These are phyloP conservation scores for Thymus quinquecostatus DNA, from an alignment of 257 asterid genomes.

Conservation along the genomic window DNA sequence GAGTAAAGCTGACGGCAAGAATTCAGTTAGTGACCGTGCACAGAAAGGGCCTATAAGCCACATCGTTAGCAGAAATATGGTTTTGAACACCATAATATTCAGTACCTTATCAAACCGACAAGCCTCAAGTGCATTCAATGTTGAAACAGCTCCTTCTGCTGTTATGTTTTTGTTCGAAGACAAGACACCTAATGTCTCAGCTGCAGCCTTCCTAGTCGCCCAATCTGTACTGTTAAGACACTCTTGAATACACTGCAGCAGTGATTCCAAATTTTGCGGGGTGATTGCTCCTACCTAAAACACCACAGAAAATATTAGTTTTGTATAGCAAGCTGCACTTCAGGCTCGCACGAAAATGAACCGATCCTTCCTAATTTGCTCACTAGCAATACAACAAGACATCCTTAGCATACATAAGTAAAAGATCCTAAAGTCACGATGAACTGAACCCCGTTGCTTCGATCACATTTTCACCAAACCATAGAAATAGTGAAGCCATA, in stretches of 20 bases:
- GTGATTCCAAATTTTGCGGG: slow-evolving; percentile 75
- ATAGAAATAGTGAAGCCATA: slow-evolving; percentile 9
- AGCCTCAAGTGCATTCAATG: slow-evolving; percentile 78
- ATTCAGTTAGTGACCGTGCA: slow-evolving; percentile 20
- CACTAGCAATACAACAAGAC: neutral
- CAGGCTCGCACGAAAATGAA: neutral
- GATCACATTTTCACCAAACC: too few species aligned
- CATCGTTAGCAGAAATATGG: slow-evolving; percentile 17
- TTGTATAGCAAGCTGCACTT: neutral
- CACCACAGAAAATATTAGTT: slow-evolving; percentile 16
- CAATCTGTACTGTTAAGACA: slow-evolving; percentile 90
- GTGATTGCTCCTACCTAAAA: slow-evolving; percentile 90
- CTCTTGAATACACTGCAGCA: slow-evolving; percentile 80
- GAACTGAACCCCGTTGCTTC: too few species aligned
- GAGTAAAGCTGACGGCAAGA: neutral
- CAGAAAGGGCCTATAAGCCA: slow-evolving; percentile 2
- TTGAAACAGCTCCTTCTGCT: slow-evolving; percentile 70
- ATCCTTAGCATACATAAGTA: neutral
- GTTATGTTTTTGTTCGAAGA: slow-evolving; percentile 65
- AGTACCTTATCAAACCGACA: slow-evolving; percentile 94
- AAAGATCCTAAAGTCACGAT: slow-evolving; percentile 1
- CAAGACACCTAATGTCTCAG: slow-evolving; percentile 74
- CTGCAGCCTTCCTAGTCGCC: slow-evolving; percentile 98
- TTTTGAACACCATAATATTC: slow-evolving; percentile 14
- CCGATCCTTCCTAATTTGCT: slow-evolving; percentile 26